Base-by-base conservation (phyloP, 2,329 filamentous ascomycete species). In the Pseudonectria foliicola region DNA sequence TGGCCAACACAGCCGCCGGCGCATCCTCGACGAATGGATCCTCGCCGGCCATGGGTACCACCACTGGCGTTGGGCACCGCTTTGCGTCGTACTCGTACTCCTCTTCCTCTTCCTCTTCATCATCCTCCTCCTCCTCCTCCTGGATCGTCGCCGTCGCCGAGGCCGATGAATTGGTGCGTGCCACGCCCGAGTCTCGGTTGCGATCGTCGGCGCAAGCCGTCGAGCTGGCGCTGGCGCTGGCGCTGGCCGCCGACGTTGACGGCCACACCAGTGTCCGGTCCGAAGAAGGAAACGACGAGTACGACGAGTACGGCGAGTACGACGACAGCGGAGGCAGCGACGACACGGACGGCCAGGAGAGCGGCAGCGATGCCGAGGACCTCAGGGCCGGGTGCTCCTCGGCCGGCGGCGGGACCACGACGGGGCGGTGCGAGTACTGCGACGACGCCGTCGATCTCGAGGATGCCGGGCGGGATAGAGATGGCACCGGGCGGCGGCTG, bases 121-220 rank as follows among this genome's bases (percentile, higher is more conserved):
- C 59, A 31, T 64, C 59, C 39, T 66, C 60, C 35, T 55, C 58
- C 46, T 61, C 56, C 42, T 65, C 55, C 37, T 68, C 67, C 38
- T 56, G 59, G 51, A 60, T 60, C 12, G 56, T 57, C 11, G 50
- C 50, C 12, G 54, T 46, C 15, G 46, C 45, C 18, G 18, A 21
- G 2, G 42, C 41, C 10, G 52, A 49, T 16, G 66, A 67, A 23
- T 62, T 59, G 12, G 67, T 68, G 10, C 67, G 62, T 33, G 69
- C 67, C 33, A 73, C 64, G 7, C 66, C 70, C 15, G 73, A 78
- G 47, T 78, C 73, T 39, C 75, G 64, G 55, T 73, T 78, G 54
- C 63, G 63, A 40, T 62, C 60, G 40, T 69, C 62, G 11, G 55
- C 45, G 28, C n/a, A n/a, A n/a, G n/a, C n/a, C n/a, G n/a, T n/a